These are phyloP conservation scores for Knoxdaviesia capensis DNA, from an alignment of 2,329 filamentous ascomycete genomes.

Conservation along the genomic window DNA sequence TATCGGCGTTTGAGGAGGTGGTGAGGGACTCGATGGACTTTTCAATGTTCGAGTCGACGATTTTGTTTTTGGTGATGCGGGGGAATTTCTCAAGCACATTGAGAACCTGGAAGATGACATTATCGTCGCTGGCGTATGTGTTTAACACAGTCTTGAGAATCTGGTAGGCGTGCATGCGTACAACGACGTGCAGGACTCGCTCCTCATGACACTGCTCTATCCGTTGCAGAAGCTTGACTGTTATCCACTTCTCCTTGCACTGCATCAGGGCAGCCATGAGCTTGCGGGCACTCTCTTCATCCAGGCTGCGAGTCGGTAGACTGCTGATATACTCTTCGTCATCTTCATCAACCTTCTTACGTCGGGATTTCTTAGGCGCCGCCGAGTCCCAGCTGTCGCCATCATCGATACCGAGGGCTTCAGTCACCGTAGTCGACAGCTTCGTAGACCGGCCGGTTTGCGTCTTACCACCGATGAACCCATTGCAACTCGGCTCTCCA, in stretches of 20 bases:
- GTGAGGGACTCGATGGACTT: constrained; percentile 51
- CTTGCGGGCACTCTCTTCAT: constrained; percentile 71
- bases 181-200: constrained; percentile 66
- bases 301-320: constrained; percentile 57
- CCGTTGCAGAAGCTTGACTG: constrained; percentile 77
- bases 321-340: constrained; percentile 94
- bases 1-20: constrained; percentile 49
- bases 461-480: constrained; percentile 93
- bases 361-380: constrained; percentile 74
- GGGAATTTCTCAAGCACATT: constrained; percentile 80
- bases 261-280: constrained; percentile 95
- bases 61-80: constrained; percentile 87
- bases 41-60: constrained; percentile 90
- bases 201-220: constrained; percentile 79
- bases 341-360: constrained; percentile 79
- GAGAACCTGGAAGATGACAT: constrained; percentile 74
- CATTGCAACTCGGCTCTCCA: constrained; percentile 81
- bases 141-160: constrained; percentile 76
- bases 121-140: constrained; percentile 74
- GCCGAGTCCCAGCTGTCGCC: constrained; percentile 80
- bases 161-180: constrained; percentile 93
- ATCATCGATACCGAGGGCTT: constrained; percentile 89
- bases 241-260: constrained; percentile 99
- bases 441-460: constrained; percentile 93
- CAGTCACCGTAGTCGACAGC: constrained; percentile 70